phyloP scores from a whole-genome alignment of 768 basidiomycete genomes.

The Phaffia australis region DNA sequence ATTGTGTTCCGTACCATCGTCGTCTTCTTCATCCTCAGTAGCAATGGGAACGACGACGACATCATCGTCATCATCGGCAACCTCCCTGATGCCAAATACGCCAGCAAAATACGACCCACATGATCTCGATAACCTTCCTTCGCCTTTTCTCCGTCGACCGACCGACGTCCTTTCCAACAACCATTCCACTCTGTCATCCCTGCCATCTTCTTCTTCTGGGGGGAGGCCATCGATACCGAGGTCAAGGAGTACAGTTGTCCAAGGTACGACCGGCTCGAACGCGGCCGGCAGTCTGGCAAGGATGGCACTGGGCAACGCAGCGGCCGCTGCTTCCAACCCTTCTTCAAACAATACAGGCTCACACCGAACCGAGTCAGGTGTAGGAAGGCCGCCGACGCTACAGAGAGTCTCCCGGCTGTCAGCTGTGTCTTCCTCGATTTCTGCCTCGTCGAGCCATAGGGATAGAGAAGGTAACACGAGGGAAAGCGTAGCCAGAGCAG shows the following conservation, averaged over 20 bases:
- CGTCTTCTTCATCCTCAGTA: constrained; percentile 9
- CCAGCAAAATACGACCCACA: constrained; percentile 20
- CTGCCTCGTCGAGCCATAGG: background rate
- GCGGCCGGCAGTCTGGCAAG: constrained; percentile 15
- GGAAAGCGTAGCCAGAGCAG: constrained; percentile 17
- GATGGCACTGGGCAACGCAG: constrained; percentile 22
- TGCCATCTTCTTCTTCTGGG: background rate
- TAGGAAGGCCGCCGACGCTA: constrained; percentile 9
- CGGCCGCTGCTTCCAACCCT: background rate
- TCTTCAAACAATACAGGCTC: background rate
- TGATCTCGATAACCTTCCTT: constrained; percentile 18
- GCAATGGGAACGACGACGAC: background rate
- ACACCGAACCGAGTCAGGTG: constrained; percentile 1
- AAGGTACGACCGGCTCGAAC: background rate
- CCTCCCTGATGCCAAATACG: constrained; percentile 11
- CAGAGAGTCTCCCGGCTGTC: constrained; percentile 10
- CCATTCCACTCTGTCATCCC: too few relatives aligned
- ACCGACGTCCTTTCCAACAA: background rate
- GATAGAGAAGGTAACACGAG: constrained; percentile 10
- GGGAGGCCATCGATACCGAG: constrained; percentile 11
- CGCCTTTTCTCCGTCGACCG: constrained; percentile 19
- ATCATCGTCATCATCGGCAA: background rate
- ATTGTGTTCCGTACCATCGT: background rate
- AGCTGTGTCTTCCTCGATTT: background rate
- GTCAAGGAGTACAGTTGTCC: constrained; percentile 7